Evolutionary conservation across 192 early-diverging fungal genomes (phyloP).

Genomic region (Podila minutissima): DNA sequence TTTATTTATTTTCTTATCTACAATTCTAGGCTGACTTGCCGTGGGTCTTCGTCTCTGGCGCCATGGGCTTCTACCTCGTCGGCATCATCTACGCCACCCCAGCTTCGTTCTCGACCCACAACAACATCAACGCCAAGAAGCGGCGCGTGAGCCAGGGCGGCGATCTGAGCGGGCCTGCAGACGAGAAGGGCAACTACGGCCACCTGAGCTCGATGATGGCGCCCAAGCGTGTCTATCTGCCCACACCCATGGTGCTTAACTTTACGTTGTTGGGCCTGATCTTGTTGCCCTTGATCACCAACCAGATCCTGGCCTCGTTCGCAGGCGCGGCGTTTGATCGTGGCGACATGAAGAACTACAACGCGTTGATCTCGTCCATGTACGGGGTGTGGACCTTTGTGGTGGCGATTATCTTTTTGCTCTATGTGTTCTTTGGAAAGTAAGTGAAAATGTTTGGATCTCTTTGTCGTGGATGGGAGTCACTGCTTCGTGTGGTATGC

Average conservation of each 20-base stretch:
- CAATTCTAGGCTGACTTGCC: conserved; percentile 31
- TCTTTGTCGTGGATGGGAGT: not conserved
- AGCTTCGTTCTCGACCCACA: conserved; percentile 30
- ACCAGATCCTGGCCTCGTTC: conserved; percentile 43
- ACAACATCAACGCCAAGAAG: conserved; percentile 11
- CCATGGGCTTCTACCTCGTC: conserved; percentile 50
- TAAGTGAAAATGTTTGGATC: conserved; percentile 1
- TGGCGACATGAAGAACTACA: conserved; percentile 9
- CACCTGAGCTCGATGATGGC: conserved; percentile 12
- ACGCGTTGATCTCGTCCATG: conserved; percentile 23
- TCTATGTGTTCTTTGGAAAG: conserved; percentile 52
- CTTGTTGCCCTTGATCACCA: conserved; percentile 30
- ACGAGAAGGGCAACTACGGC: not conserved
- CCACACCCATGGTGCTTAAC: conserved; percentile 40
- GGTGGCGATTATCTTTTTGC: conserved; percentile 31
- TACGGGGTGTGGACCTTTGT: conserved; percentile 31
- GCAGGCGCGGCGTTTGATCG: conserved; percentile 30
- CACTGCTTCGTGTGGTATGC: too few relatives aligned
- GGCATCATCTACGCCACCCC: conserved; percentile 50
- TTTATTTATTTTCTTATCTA: not conserved
- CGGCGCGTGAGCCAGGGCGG: conserved; percentile 9
- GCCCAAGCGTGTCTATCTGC: conserved; percentile 31
- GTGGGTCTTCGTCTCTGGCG: conserved; percentile 45
- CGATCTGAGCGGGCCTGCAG: not conserved
- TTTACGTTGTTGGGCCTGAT: conserved; percentile 31